phyloP scores from a whole-genome alignment of 371 early-diverging fungal genomes.

The Mucor plumbeus region DNA sequence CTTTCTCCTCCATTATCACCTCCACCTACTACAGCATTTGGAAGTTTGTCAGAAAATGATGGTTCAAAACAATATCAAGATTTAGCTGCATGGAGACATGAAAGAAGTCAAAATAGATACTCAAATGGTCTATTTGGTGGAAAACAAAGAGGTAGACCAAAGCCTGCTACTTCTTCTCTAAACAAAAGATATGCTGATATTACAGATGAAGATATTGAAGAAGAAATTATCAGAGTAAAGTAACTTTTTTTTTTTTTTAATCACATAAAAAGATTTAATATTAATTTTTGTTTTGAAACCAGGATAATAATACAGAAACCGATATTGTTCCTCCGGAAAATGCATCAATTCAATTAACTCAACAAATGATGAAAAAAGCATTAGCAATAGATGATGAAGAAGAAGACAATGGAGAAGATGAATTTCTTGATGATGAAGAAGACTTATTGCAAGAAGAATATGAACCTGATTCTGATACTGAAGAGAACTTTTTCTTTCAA shows the following conservation, averaged over 20 bases:
- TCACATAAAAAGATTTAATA: not conserved
- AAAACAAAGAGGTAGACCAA: constrained; percentile 37
- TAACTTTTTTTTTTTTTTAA: not conserved
- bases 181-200: not conserved
- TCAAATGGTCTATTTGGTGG: constrained; percentile 44
- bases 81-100: constrained; percentile 38
- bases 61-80: constrained; percentile 34
- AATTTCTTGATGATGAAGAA: not conserved
- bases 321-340: not conserved
- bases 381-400: not conserved
- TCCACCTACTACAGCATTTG: not conserved
- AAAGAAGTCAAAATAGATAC: constrained; percentile 33
- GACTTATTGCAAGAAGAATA: constrained; percentile 21
- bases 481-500: constrained; percentile 45
- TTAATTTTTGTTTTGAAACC: not conserved
- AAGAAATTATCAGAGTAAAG: not conserved
- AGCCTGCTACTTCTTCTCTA: not conserved
- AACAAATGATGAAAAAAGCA: not conserved
- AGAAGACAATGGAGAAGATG: not conserved
- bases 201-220: constrained; percentile 3
- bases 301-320: not conserved
- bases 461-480: constrained; percentile 36
- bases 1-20: constrained; percentile 12
- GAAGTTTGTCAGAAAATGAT: not conserved
- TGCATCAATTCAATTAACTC: not conserved